phyloP scores from a whole-genome alignment of 1,284 basidiomycete genomes.

The Thecaphora thlaspeos region DNA sequence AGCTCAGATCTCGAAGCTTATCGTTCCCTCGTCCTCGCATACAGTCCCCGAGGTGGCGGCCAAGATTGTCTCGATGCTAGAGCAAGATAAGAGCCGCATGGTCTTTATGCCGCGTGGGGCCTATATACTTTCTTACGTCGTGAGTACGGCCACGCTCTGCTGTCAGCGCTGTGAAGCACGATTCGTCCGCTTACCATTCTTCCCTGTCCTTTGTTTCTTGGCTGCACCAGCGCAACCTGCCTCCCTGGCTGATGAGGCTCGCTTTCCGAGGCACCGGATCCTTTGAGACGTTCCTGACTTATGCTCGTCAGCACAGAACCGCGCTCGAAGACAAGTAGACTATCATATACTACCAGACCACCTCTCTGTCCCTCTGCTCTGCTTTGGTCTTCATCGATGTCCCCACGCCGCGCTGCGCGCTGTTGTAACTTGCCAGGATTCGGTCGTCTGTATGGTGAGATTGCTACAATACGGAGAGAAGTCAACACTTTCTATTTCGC shows the following conservation, averaged over 20 bases:
- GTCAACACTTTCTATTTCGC: too few species aligned
- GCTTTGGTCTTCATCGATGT: too few species aligned
- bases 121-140: slow-evolving; percentile 26
- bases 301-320: slow-evolving; percentile 21
- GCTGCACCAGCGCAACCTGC: slow-evolving; percentile 11
- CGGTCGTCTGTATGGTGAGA: too few species aligned
- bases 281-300: slow-evolving; percentile 25
- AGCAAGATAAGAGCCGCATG: slow-evolving; percentile 25
- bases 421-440: too few species aligned
- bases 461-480: too few species aligned
- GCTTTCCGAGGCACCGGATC: slow-evolving; percentile 8
- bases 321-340: slow-evolving; percentile 8
- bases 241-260: slow-evolving; percentile 16
- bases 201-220: too few species aligned
- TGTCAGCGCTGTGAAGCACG: too few species aligned
- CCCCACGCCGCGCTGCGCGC: too few species aligned
- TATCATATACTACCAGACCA: too few species aligned
- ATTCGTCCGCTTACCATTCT: too few species aligned
- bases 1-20: background rate
- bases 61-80: slow-evolving; percentile 34
- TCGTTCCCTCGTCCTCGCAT: background rate
- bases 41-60: slow-evolving; percentile 26
- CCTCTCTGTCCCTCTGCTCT: too few species aligned
- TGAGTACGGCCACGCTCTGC: background rate
- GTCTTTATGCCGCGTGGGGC: slow-evolving; percentile 28